Evolutionary conservation across 352 stramenopile genomes (phyloP), one percentile per base, ranked within the genome.

Genomic region (Elongisporangium senticosum): DNA sequence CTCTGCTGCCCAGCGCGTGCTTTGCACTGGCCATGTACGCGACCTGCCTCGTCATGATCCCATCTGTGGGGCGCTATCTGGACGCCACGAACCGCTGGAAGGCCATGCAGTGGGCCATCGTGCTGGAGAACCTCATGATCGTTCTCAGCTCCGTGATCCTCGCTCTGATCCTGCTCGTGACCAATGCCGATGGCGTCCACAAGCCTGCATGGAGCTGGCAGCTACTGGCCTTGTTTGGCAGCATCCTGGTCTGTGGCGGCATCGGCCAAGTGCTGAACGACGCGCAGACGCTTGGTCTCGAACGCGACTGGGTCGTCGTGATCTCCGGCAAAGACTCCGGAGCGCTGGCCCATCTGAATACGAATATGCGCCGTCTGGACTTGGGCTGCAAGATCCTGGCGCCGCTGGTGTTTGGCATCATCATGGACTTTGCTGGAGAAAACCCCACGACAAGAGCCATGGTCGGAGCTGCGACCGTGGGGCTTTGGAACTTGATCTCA

Each of bases 241-340:
- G 74, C 13, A 87, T 71, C 1, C 55, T 92, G 2, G 59, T 93
- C 19, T 84, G 83, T 40, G 86, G 86, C 13, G 82, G 81, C 28
- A 53, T 89, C 23, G 83, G 83, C 5, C 81, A 92, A 55, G 70
- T 93, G 23, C 75, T 90, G 4, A 91, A 88, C 52, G 77, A 89
- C 39, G 82, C 83, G 11, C 77, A 90, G 62, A 91, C 84, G 7
- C 57, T 93, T 7, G 86, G 78, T 3, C 74, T 96, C 28, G 83
- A 96, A 57, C 82, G 85, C 23, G 87, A 96, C 59, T 96, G 87
- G 87, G 83, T 95, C 20, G 86, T 95, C n/a, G 83, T 95, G 1
- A 75, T 95, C 22, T 67, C 83, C 5, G 72, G 68, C 1, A 63
- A 67, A 2, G 68, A 89, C 40, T 80, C 74, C 0, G 57, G 62